A percentile compares a stretch with the other conserved stretches of the same genome.
phyloP scores from a whole-genome alignment of 345 rosid genomes.

The Lepidium sativum region DNA sequence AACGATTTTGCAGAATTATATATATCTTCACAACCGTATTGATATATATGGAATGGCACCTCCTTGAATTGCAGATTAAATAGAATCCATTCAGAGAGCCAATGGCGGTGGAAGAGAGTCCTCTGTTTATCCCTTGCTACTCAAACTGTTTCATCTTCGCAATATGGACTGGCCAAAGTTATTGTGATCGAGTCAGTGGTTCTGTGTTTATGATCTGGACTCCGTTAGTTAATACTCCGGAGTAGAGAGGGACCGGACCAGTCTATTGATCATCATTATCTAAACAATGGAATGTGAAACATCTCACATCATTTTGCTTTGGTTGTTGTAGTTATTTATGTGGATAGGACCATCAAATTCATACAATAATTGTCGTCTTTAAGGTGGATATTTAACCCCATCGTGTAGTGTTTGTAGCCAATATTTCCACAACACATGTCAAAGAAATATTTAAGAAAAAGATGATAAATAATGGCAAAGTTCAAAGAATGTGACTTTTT shows the following conservation, averaged over 20 bases:
- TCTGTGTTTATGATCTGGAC: neutral
- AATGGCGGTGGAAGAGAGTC: constrained; percentile 60
- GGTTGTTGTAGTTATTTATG: constrained; percentile 22
- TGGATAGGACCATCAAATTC: constrained; percentile 13
- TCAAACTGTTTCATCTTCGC: constrained; percentile 89
- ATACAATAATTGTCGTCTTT: constrained; percentile 12
- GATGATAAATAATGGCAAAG: neutral
- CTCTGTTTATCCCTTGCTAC: constrained; percentile 75
- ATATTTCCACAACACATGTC: neutral
- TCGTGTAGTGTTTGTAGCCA: neutral
- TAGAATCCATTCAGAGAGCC: constrained; percentile 97
- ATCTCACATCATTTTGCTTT: constrained; percentile 2
- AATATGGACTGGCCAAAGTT: constrained; percentile 22
- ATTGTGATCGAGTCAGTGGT: neutral
- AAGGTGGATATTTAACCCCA: neutral
- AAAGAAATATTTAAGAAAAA: neutral
- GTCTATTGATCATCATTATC: neutral
- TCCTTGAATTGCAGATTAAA: constrained; percentile 43
- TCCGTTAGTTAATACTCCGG: neutral
- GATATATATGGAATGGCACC: neutral
- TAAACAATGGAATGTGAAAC: neutral
- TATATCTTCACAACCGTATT: neutral
- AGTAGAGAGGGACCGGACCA: neutral
- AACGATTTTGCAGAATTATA: neutral
- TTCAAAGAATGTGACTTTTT: neutral